A percentile compares a stretch with the other conserved stretches of the same genome.
phyloP scores from a whole-genome alignment of 2,329 filamentous ascomycete genomes.

The Septoria petroselini region DNA sequence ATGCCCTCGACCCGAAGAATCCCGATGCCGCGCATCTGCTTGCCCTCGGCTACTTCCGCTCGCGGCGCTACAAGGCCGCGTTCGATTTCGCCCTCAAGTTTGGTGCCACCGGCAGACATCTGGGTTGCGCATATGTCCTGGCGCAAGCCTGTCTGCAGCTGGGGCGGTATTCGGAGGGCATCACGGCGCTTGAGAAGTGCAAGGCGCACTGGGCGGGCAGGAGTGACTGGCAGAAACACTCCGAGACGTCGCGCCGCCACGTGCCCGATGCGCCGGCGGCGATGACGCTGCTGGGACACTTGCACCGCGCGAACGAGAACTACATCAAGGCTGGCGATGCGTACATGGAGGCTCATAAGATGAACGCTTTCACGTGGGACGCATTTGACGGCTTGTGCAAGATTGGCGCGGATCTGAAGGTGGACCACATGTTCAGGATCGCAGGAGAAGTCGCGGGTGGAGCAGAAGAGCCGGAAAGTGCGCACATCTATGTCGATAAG shows the following conservation, averaged over 20 bases:
- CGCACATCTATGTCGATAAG: slow-evolving; percentile 35
- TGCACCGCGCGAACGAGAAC: slow-evolving; percentile 77
- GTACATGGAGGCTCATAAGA: slow-evolving; percentile 83
- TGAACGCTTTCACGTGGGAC: slow-evolving; percentile 98
- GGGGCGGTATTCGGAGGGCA: slow-evolving; percentile 75
- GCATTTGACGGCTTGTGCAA: slow-evolving; percentile 87
- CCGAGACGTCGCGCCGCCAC: slow-evolving; percentile 68
- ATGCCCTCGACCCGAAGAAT: slow-evolving; percentile 77
- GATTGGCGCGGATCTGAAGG: slow-evolving; percentile 71
- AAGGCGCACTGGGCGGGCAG: slow-evolving; percentile 71
- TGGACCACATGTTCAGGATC: slow-evolving; percentile 81
- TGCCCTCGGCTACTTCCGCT: slow-evolving; percentile 77
- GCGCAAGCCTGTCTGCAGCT: slow-evolving; percentile 82
- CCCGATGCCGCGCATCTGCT: slow-evolving; percentile 79
- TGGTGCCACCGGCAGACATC: slow-evolving; percentile 67
- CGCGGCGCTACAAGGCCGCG: slow-evolving; percentile 79
- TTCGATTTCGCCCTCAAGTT: slow-evolving; percentile 75
- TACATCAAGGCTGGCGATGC: slow-evolving; percentile 78
- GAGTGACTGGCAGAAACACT: slow-evolving; percentile 75
- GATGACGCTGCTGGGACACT: slow-evolving; percentile 79
- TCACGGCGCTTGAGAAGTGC: slow-evolving; percentile 77
- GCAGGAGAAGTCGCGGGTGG: slow-evolving; percentile 59
- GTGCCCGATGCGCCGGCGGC: slow-evolving; percentile 80
- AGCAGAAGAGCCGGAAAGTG: slow-evolving; percentile 22
- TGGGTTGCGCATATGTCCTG: slow-evolving; percentile 88